These are phyloP conservation scores for Nemania sp. DNA, from an alignment of 2,329 filamentous ascomycete genomes.

Conservation along the genomic window DNA sequence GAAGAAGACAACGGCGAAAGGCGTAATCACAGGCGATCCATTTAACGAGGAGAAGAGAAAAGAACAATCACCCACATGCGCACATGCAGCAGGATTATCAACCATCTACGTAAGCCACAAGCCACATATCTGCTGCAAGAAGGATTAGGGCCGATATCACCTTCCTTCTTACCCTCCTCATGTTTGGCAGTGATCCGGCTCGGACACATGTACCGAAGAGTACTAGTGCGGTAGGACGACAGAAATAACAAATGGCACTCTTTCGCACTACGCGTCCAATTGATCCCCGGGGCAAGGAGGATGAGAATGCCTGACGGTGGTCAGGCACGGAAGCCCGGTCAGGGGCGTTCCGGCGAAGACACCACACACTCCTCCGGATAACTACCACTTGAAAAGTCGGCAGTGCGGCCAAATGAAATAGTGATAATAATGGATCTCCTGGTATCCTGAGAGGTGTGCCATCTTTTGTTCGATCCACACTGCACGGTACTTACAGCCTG, in stretches of 20 bases:
- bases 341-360: too few species aligned
- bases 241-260: too few species aligned
- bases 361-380: too few species aligned
- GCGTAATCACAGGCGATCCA: background rate
- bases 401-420: too few species aligned
- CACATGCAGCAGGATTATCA: too few species aligned
- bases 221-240: background rate
- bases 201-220: background rate
- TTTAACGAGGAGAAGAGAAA: background rate
- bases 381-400: too few species aligned
- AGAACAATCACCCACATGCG: too few species aligned
- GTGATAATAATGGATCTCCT: too few species aligned
- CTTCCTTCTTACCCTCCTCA: background rate
- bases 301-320: background rate
- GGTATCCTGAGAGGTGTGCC: too few species aligned
- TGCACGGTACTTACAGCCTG: background rate
- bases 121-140: background rate
- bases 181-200: background rate
- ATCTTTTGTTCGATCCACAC: too few species aligned
- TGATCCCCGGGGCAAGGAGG: background rate
- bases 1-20: conserved; percentile 1
- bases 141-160: background rate
- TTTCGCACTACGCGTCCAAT: background rate
- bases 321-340: background rate
- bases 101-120: too few species aligned